These are phyloP conservation scores for Antitrichia curtipendula DNA, from an alignment of 225 moss, liverwort and hornwort genomes.

Conservation along the genomic window DNA sequence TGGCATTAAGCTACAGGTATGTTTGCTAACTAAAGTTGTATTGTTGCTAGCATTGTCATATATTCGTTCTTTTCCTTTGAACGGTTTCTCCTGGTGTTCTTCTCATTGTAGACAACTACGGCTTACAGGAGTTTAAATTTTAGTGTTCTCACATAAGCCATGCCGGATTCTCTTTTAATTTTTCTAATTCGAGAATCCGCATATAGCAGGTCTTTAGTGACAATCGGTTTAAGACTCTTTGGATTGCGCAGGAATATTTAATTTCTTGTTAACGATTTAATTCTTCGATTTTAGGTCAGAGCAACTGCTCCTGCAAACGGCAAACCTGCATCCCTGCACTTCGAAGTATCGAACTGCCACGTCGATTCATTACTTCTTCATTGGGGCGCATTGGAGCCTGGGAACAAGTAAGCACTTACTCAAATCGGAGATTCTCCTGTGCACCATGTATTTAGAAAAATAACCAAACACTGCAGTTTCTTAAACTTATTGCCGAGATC, in stretches of 20 bases:
- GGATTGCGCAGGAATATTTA: not conserved
- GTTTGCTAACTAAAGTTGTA: not conserved
- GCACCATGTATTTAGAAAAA: not conserved
- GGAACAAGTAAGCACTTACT: conserved; percentile 39
- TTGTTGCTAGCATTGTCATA: not conserved
- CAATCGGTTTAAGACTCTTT: not conserved
- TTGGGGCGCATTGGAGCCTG: conserved; percentile 69
- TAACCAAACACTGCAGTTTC: not conserved
- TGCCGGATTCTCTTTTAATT: not conserved
- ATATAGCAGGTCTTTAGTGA: not conserved
- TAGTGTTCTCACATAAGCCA: not conserved
- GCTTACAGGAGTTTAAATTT: too few species aligned
- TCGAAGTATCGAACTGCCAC: conserved; percentile 49
- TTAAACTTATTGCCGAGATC: not conserved
- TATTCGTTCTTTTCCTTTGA: not conserved
- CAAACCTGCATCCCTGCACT: conserved; percentile 47
- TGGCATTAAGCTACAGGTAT: conserved; percentile 28
- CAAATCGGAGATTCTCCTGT: not conserved
- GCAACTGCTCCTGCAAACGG: conserved; percentile 29
- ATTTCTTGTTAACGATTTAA: not conserved
- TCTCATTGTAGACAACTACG: not conserved
- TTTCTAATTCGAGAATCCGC: not conserved
- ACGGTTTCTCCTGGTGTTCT: not conserved
- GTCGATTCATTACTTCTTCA: conserved; percentile 54
- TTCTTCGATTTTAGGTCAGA: conserved; percentile 34